These are phyloP conservation scores for Nicotiana noctiflora DNA, from an alignment of 257 asterid genomes.

Conservation along the genomic window DNA sequence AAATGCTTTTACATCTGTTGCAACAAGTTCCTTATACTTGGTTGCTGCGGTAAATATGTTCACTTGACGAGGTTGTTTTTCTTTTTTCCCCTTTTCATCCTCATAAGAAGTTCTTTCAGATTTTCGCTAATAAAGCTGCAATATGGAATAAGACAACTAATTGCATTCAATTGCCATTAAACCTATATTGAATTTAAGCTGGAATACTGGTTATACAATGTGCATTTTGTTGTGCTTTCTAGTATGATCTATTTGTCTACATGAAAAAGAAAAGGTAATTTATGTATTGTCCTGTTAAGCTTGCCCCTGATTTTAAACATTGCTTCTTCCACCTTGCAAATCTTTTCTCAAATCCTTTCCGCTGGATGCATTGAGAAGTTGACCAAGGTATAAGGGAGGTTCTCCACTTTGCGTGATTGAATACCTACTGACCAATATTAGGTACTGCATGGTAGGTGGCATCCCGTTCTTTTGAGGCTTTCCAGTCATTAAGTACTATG, in stretches of 20 bases:
- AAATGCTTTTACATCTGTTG: not conserved
- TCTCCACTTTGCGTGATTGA: not conserved
- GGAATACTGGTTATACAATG: not conserved
- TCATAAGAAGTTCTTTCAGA: not conserved
- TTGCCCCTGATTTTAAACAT: not conserved
- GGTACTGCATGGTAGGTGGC: not conserved
- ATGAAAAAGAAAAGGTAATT: not conserved
- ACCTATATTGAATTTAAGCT: not conserved
- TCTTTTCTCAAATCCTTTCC: not conserved
- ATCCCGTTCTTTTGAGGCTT: not conserved
- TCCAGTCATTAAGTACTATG: not conserved
- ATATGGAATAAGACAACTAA: not conserved
- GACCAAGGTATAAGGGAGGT: not conserved
- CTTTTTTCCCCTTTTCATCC: not conserved
- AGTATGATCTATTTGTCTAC: not conserved
- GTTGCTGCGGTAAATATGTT: not conserved
- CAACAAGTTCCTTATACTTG: not conserved
- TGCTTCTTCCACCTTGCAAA: not conserved
- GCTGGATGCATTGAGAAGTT: not conserved
- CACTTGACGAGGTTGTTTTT: not conserved
- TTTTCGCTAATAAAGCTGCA: not conserved
- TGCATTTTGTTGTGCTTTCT: not conserved
- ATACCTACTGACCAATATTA: not conserved
- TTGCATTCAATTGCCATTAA: not conserved
- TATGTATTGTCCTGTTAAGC: not conserved